Evolutionary conservation across 2,329 filamentous ascomycete genomes (phyloP).

Genomic region (Sporothrix brunneoviolacea): DNA sequence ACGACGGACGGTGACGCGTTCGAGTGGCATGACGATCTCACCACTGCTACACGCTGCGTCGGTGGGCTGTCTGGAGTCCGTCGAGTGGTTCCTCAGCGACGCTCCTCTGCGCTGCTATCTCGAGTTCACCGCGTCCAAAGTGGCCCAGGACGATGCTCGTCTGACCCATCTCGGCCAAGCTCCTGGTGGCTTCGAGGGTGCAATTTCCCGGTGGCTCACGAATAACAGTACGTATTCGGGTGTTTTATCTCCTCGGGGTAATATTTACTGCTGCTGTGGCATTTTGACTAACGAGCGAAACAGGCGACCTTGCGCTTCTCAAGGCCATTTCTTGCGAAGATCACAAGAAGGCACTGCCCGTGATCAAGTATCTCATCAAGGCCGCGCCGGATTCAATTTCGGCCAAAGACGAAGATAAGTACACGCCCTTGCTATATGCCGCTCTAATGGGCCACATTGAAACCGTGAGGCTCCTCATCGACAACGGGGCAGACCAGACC

Average conservation of each 20-base stretch:
- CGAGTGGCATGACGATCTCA: constrained; percentile 39
- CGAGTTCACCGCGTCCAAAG: constrained; percentile 56
- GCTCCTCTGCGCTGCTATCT: constrained; percentile 60
- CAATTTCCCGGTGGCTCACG: constrained; percentile 56
- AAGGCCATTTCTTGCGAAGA: constrained; percentile 47
- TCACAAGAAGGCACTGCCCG: constrained; percentile 37
- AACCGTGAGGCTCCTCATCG: constrained; percentile 55
- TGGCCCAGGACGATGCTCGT: constrained; percentile 53
- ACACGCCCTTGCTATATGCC: constrained; percentile 65
- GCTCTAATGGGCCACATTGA: constrained; percentile 48
- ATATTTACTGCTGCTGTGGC: constrained; percentile 17
- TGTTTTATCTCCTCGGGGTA: not conserved
- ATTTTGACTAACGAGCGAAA: not conserved
- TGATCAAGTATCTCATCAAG: constrained; percentile 61
- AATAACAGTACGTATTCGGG: constrained; percentile 48
- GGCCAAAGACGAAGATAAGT: constrained; percentile 48
- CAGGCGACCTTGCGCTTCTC: constrained; percentile 58
- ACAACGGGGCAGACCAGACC: constrained; percentile 63
- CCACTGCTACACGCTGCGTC: constrained; percentile 56
- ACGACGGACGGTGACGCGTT: constrained; percentile 35
- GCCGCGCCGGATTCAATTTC: constrained; percentile 57
- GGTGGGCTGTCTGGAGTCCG: constrained; percentile 53
- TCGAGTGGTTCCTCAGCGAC: constrained; percentile 73
- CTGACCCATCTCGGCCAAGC: constrained; percentile 55
- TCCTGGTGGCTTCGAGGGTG: constrained; percentile 56